Base-by-base conservation (phyloP, 1,139 yeast species). In the Starmera stellimalicola region DNA sequence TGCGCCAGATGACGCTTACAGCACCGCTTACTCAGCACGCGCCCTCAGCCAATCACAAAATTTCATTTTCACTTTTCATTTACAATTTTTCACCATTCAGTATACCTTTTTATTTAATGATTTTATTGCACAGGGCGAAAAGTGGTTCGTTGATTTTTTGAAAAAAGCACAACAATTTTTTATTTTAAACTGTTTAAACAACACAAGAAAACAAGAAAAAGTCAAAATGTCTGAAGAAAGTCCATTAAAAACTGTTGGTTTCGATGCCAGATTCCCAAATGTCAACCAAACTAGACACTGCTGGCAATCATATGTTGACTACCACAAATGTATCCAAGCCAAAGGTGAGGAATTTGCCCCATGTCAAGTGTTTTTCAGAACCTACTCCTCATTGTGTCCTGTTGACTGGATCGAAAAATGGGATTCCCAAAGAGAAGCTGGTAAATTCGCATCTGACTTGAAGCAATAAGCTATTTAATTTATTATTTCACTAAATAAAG, bases 321-420 rank as follows among this genome's bases (percentile, higher is more conserved):
- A 88, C 78, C 91, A 83, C 80, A 88, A 87, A 67, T 91, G 98
- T 70, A 76, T 91, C 60, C 81, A 78, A 56, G 87, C 88, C 50
- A 88, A 88, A 70, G 98, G 98, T 58, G 97, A 91, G 67, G 97
- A 88, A 45, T 91, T 91, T 57, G 95, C 88, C 55, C 97, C 97
- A 57, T 91, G 98, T 67, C 74, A 87, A 66, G 87, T 84, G 50
- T 91, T 91, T 70, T 84, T 76, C 78, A 81, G 77, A 65, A 84
- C 96, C 39, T 91, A 73, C 72, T 74, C 81, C 51, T 74, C 96
- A 25, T 71, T 91, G 59, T 91, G 98, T 67, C 98, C 98, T 42
- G 70, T 75, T 37, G 79, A 79, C 54, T 87, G 96, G 96, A 73
- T 82, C 50, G 94, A 80, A 59, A 84, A 70, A 63, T 91, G 97